Evolutionary conservation across 2,329 filamentous ascomycete genomes (phyloP).

Genomic region (Clonostachys byssicola): DNA sequence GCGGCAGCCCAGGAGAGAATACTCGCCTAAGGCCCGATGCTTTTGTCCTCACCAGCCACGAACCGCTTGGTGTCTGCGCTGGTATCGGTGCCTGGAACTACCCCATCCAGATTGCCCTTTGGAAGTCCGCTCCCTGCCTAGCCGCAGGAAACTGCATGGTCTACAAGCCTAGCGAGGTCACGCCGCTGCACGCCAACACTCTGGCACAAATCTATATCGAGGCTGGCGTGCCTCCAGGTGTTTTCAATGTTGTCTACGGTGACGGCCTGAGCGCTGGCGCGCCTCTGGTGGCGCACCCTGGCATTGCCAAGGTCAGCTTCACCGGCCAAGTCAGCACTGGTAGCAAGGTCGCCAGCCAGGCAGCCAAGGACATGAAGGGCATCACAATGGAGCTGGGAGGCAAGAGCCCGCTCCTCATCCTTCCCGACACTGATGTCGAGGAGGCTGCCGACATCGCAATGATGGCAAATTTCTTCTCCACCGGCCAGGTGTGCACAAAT

Average conservation of each 20-base stretch:
- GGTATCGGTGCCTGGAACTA: conserved; percentile 93
- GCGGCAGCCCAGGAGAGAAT: conserved; percentile 77
- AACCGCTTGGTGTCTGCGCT: conserved; percentile 76
- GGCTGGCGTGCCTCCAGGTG: conserved; percentile 74
- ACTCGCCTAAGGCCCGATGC: conserved; percentile 70
- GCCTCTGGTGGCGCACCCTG: conserved; percentile 67
- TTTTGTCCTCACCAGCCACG: conserved; percentile 80
- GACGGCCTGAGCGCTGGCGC: conserved; percentile 69
- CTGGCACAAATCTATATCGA: conserved; percentile 74
- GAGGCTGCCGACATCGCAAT: conserved; percentile 85
- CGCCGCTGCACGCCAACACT: conserved; percentile 73
- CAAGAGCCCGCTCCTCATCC: conserved; percentile 76
- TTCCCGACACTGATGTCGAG: conserved; percentile 75
- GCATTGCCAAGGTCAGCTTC: conserved; percentile 82
- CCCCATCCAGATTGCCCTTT: conserved; percentile 83
- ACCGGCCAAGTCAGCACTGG: conserved; percentile 84
- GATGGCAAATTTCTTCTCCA: conserved; percentile 92
- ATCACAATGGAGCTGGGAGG: conserved; percentile 91
- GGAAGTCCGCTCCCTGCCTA: conserved; percentile 83
- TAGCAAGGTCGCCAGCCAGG: conserved; percentile 72
- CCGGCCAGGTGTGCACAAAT: conserved; percentile 90
- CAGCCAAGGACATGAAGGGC: conserved; percentile 79
- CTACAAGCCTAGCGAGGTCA: conserved; percentile 87
- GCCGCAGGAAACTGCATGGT: conserved; percentile 88
- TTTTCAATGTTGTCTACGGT: conserved; percentile 85